These are phyloP conservation scores for Apiospora saccharicola DNA, from an alignment of 2,329 filamentous ascomycete species.

Conservation along the genomic window DNA sequence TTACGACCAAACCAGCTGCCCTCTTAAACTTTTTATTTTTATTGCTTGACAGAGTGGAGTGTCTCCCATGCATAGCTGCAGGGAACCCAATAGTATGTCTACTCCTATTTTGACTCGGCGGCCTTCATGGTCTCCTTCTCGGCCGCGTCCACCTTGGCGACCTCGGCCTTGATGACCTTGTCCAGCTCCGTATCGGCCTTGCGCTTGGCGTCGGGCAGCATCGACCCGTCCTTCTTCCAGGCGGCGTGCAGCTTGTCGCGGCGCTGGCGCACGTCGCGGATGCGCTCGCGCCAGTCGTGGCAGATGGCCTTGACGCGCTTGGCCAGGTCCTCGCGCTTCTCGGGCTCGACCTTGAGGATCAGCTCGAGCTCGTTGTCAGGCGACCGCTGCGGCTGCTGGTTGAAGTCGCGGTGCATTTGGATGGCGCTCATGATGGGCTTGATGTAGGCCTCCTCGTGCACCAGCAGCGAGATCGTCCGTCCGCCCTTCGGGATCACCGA, in stretches of 20 bases:
- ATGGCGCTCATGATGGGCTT: conserved; percentile 64
- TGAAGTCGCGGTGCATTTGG: conserved; percentile 60
- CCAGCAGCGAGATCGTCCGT: conserved; percentile 46
- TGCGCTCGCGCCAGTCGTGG: conserved; percentile 58
- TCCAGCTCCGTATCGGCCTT: conserved; percentile 55
- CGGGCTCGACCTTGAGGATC: conserved; percentile 60
- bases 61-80: not conserved
- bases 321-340: conserved; percentile 56
- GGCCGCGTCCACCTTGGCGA: conserved; percentile 56
- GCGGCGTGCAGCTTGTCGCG: conserved; percentile 57
- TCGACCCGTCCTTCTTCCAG: conserved; percentile 53
- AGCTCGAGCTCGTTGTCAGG: conserved; percentile 68
- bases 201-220: conserved; percentile 53
- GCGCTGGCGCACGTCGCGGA: conserved; percentile 56
- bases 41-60: not conserved
- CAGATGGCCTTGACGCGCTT: conserved; percentile 53
- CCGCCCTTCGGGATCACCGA: conserved; percentile 59
- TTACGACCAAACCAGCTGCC: not conserved
- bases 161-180: conserved; percentile 52
- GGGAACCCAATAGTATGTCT: not conserved
- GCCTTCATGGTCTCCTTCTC: conserved; percentile 57
- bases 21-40: not conserved
- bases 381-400: conserved; percentile 66
- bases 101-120: conserved; percentile 40
- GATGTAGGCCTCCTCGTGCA: conserved; percentile 52